These are phyloP conservation scores for Termitomyces sp. DNA, from an alignment of 768 basidiomycete genomes.

Conservation along the genomic window DNA sequence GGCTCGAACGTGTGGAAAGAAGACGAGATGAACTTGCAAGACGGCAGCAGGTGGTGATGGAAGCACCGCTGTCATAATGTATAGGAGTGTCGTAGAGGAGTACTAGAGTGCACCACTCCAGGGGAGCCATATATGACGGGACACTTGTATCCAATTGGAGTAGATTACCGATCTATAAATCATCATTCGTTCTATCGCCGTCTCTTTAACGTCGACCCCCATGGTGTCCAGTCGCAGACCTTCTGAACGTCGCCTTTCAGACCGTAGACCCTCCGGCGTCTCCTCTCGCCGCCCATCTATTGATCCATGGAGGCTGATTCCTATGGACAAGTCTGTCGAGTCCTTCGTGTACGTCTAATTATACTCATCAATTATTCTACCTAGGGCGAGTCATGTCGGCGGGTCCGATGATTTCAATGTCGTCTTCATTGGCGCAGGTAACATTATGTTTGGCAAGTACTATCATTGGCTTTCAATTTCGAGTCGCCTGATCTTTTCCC, in stretches of 20 bases:
- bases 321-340: conserved; percentile 66
- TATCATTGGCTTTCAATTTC: neutral
- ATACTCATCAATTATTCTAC: conserved; percentile 8
- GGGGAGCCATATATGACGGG: neutral
- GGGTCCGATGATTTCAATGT: conserved; percentile 84
- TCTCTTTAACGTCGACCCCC: conserved; percentile 11
- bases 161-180: conserved; percentile 11
- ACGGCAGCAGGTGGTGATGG: conserved; percentile 21
- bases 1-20: conserved; percentile 71
- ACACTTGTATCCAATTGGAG: neutral
- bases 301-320: conserved; percentile 70
- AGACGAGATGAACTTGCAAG: conserved; percentile 43
- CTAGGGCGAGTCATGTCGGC: conserved; percentile 43
- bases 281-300: conserved; percentile 67
- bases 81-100: neutral
- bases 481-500: neutral
- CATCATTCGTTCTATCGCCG: neutral
- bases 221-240: conserved; percentile 36
- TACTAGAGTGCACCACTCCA: neutral
- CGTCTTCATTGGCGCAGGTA: conserved; percentile 92
- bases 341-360: conserved; percentile 1
- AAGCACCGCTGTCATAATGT: conserved; percentile 12
- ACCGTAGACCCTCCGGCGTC: conserved; percentile 32
- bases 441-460: conserved; percentile 90
- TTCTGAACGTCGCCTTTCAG: conserved; percentile 46